phyloP scores from a whole-genome alignment of 768 basidiomycete species.

The Kwoniella pini region DNA sequence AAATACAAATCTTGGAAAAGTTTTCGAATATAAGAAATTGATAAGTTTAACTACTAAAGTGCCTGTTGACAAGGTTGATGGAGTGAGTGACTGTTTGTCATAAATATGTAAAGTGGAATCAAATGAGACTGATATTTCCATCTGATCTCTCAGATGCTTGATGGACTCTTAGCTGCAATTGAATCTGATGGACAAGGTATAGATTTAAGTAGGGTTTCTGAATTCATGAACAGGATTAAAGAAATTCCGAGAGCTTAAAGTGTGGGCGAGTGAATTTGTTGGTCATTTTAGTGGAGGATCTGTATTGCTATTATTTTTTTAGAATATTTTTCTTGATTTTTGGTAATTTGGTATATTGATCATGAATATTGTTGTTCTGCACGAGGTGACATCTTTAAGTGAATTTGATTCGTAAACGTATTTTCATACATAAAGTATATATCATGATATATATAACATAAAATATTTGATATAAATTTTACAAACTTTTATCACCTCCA shows the following conservation, averaged over 20 bases:
- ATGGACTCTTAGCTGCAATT: slow-evolving; percentile 46
- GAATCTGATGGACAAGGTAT: slow-evolving; percentile 46
- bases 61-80: slow-evolving; percentile 82
- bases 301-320: not conserved
- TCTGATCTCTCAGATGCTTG: slow-evolving; percentile 47
- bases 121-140: no score
- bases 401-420: no score
- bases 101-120: no score
- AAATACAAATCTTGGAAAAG: slow-evolving; percentile 81
- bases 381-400: no score
- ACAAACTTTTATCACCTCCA: slow-evolving; percentile 63
- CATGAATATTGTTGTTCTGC: no score
- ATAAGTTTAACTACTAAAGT: slow-evolving; percentile 86
- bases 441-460: no score
- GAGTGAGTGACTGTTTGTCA: slow-evolving; percentile 64
- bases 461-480: no score
- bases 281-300: not conserved
- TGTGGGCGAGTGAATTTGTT: no score
- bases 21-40: slow-evolving; percentile 87
- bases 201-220: slow-evolving; percentile 37
- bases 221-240: slow-evolving; percentile 45
- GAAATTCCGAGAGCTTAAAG: slow-evolving; percentile 8
- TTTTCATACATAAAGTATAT: no score
- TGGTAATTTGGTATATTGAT: no score
- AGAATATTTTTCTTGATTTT: no score